Evolutionary conservation across 1,284 basidiomycete species (phyloP).

Genomic region (Mycena citricolor): DNA sequence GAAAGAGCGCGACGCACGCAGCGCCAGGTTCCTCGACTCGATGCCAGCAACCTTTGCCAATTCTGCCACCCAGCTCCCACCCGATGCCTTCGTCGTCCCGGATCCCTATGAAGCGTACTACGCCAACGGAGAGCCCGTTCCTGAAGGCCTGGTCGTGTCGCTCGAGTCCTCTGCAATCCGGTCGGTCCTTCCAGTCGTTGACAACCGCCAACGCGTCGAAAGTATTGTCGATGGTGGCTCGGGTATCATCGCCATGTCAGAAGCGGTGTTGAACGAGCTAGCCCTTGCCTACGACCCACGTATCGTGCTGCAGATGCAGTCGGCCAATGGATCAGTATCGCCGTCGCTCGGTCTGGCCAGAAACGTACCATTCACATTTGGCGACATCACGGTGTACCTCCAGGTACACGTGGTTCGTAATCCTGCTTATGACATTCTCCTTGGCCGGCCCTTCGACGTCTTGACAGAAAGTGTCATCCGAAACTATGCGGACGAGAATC

Average conservation of each 20-base stretch:
- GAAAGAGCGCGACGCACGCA: not conserved
- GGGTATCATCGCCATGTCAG: conserved; percentile 4
- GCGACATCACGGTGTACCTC: conserved; percentile 25
- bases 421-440: conserved; percentile 32
- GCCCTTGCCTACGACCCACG: conserved; percentile 2
- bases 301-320: conserved; percentile 3
- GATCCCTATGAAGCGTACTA: conserved; percentile 7
- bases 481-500: conserved; percentile 24
- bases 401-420: conserved; percentile 30
- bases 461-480: conserved; percentile 28
- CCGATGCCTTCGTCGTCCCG: conserved; percentile 1
- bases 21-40: conserved; percentile 2
- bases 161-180: conserved; percentile 7
- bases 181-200: conserved; percentile 6
- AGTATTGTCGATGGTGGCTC: conserved; percentile 10
- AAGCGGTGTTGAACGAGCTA: not conserved
- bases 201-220: conserved; percentile 8
- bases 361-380: conserved; percentile 30
- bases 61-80: not conserved
- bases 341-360: conserved; percentile 25
- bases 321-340: conserved; percentile 14
- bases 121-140: conserved; percentile 2
- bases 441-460: conserved; percentile 36
- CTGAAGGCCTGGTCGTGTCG: conserved; percentile 8
- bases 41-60: not conserved